phyloP scores from a whole-genome alignment of 1,139 yeast genomes.

The Diutina pseudorugosa region DNA sequence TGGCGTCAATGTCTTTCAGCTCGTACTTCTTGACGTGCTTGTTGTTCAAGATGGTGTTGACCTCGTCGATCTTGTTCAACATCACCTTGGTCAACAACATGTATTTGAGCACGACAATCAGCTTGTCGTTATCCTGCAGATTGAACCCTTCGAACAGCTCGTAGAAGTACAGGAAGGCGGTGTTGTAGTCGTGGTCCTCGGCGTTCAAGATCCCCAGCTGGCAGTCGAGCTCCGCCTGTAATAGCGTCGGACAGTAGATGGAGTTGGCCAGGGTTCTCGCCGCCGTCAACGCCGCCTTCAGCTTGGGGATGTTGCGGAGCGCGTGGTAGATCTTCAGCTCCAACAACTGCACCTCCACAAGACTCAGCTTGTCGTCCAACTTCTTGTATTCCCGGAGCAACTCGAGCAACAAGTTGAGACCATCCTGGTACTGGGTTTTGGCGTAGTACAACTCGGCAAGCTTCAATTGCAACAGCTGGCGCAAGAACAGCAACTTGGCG shows the following conservation, averaged over 20 bases:
- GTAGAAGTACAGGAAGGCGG: constrained; percentile 89
- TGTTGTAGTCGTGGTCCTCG: constrained; percentile 92
- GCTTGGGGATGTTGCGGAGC: constrained; percentile 81
- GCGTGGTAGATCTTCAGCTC: constrained; percentile 90
- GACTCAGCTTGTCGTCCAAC: constrained; percentile 87
- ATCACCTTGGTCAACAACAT: constrained; percentile 88
- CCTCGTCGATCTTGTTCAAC: constrained; percentile 82
- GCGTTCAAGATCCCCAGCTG: constrained; percentile 95
- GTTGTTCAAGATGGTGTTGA: constrained; percentile 61
- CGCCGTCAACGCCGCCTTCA: constrained; percentile 85
- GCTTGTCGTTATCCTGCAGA: constrained; percentile 48
- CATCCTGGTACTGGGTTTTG: constrained; percentile 54
- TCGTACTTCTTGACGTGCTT: constrained; percentile 76
- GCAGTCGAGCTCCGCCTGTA: constrained; percentile 90
- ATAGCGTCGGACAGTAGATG: constrained; percentile 86
- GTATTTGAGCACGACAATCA: constrained; percentile 76
- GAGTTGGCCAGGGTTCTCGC: constrained; percentile 96
- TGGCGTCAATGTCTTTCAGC: constrained; percentile 69
- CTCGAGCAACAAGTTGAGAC: constrained; percentile 58
- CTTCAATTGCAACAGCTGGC: constrained; percentile 80
- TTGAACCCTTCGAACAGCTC: constrained; percentile 88
- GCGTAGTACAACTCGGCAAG: constrained; percentile 64
- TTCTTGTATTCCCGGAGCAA: constrained; percentile 80
- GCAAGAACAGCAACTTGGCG: constrained; percentile 76
- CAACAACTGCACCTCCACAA: constrained; percentile 89